Conservation (phyloP, 1,139 yeast genomes). For the Pichia sp. region DNA sequence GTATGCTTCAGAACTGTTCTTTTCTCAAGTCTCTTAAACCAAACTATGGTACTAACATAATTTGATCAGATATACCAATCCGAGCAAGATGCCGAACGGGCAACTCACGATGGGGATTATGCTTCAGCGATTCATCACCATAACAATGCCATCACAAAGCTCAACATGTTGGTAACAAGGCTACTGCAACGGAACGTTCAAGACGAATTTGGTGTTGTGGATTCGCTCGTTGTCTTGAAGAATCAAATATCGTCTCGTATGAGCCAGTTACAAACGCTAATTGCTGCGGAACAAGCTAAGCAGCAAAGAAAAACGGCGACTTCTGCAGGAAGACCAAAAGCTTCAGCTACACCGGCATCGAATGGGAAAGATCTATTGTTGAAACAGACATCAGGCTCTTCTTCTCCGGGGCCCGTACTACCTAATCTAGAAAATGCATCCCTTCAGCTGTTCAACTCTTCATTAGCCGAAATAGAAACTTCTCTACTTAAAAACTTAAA, state of each 20-base stretch:
- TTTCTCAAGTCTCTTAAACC: neutral
- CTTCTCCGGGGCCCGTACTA: neutral
- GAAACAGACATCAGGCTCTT: neutral
- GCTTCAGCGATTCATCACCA: conserved; percentile 26
- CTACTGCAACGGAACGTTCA: conserved; percentile 13
- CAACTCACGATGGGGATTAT: conserved; percentile 28
- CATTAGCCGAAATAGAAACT: conserved; percentile 13
- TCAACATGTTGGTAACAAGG: conserved; percentile 20
- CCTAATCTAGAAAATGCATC: neutral
- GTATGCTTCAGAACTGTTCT: conserved; percentile 5
- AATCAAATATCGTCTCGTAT: conserved; percentile 25
- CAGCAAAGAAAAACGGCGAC: neutral
- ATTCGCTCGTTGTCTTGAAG: conserved; percentile 22
- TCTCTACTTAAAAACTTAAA: conserved; percentile 27
- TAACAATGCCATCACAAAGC: conserved; percentile 20
- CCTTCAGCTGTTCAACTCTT: conserved; percentile 8
- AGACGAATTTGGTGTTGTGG: conserved; percentile 23
- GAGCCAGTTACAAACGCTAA: conserved; percentile 20
- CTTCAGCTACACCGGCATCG: neutral
- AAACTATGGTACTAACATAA: conserved; percentile 5
- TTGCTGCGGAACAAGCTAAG: neutral
- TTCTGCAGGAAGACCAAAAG: neutral
- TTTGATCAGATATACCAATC: conserved; percentile 27
- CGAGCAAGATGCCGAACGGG: conserved; percentile 31
- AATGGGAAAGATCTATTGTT: neutral